Evolutionary conservation across 441 rosid genomes (phyloP), one percentile per base, ranked within the genome.

Genomic region (Erodium trifolium): DNA sequence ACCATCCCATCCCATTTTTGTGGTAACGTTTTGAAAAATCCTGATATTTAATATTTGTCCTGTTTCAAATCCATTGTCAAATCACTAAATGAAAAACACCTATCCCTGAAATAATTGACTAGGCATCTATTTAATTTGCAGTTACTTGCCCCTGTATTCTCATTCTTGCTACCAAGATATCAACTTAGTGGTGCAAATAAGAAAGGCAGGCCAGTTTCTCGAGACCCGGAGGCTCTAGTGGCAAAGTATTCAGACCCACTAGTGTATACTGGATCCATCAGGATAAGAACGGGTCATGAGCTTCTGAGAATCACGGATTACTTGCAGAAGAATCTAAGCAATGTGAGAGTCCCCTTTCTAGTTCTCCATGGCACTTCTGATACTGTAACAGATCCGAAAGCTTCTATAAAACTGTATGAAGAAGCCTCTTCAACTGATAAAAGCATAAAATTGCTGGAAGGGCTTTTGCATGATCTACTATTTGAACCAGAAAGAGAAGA

Each of bases 171-270:
- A 29, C 98, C 95, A 6, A 81, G 81, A 68, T 83, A 70, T 82
- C 96, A 88, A 70, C 16, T 92, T 9, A 80, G 85, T 63, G 87
- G 82, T 41, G 88, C 89, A 35, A 88, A 92, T 70, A 92, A 88
- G 80, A 83, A 83, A 68, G 90, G 93, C 19, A 78, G 68, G 83
- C 85, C 80, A 0, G 96, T 92, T 47, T 92, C 88, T 49, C 85
- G 96, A 10, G 96, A 92, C 70, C 89, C 93, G 0, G 79, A 71
- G 74, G 98, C 98, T 16, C 84, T 92, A 0, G 59, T 81, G 63
- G 88, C 92, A 2, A 92, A 92, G 73, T 92, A 92, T 76, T 84
- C 98, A 0, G 98, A 92, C 64, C 98, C 98, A 0, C 82, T 92
- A 18, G 95, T 92, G 63, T 87, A 85, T 80, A 92, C 95, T 0